phyloP scores from a whole-genome alignment of 257 asterid genomes.

The Striga asiatica region DNA sequence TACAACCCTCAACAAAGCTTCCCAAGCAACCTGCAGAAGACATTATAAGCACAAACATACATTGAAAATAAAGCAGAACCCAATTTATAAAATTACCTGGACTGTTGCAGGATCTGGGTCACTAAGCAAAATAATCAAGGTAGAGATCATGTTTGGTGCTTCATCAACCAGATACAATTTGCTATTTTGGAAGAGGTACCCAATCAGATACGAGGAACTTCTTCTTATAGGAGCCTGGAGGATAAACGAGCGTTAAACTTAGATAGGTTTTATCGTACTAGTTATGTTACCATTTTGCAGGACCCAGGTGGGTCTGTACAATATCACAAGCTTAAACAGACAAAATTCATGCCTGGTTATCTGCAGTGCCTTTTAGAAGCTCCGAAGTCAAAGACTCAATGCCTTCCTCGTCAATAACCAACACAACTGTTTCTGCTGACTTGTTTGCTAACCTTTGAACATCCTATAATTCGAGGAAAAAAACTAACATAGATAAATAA shows the following conservation, averaged over 20 bases:
- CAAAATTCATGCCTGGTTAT: slow-evolving; percentile 55
- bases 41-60: slow-evolving; percentile 4
- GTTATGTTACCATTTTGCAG: background rate
- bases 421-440: slow-evolving; percentile 91
- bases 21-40: slow-evolving; percentile 75
- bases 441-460: slow-evolving; percentile 59
- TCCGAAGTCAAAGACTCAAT: slow-evolving; percentile 66
- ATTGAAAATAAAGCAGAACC: slow-evolving; percentile 4
- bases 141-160: slow-evolving; percentile 86
- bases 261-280: background rate
- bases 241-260: slow-evolving; percentile 12
- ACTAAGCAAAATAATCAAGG: slow-evolving; percentile 76
- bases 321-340: slow-evolving; percentile 12
- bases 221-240: slow-evolving; percentile 73
- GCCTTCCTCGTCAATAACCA: slow-evolving; percentile 93
- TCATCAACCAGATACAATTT: slow-evolving; percentile 86
- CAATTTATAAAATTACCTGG: slow-evolving; percentile 31
- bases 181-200: slow-evolving; percentile 85
- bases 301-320: slow-evolving; percentile 3
- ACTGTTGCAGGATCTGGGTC: slow-evolving; percentile 77
- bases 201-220: slow-evolving; percentile 77
- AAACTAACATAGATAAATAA: too few species aligned
- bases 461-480: slow-evolving; percentile 33
- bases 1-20: slow-evolving; percentile 81
- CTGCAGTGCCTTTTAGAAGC: slow-evolving; percentile 82